Conservation (phyloP, 2,329 filamentous ascomycete species). For the Grosmannia penicillata region DNA sequence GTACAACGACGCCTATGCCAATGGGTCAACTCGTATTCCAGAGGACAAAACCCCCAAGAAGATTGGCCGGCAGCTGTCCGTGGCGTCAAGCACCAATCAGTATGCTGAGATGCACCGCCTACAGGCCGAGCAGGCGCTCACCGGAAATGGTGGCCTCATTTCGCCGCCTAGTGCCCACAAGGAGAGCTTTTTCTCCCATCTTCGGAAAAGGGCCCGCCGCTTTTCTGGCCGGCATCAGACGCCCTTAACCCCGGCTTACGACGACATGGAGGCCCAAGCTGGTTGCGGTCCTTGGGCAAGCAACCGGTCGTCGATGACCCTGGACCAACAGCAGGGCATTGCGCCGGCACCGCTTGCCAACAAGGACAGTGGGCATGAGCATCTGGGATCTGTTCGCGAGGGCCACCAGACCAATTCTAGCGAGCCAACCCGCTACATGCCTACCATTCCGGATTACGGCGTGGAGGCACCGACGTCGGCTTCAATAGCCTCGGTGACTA, state of each 20-base stretch:
- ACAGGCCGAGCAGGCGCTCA: conserved; percentile 81
- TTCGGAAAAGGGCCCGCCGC: conserved; percentile 81
- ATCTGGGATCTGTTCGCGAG: conserved; percentile 33
- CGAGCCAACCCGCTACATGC: conserved; percentile 13
- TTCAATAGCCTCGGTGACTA: not conserved
- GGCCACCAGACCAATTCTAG: conserved; percentile 24
- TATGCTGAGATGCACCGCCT: conserved; percentile 81
- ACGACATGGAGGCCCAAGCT: conserved; percentile 85
- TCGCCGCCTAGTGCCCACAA: conserved; percentile 71
- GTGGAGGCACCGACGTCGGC: conserved; percentile 12
- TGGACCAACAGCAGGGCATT: conserved; percentile 40
- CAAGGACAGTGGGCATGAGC: conserved; percentile 45
- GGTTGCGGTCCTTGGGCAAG: conserved; percentile 81
- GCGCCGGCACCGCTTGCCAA: conserved; percentile 30
- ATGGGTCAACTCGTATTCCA: conserved; percentile 21
- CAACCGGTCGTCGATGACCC: conserved; percentile 70
- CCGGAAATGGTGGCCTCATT: conserved; percentile 59
- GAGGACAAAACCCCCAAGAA: conserved; percentile 69
- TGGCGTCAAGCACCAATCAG: conserved; percentile 84
- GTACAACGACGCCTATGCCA: conserved; percentile 33
- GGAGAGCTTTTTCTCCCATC: conserved; percentile 95
- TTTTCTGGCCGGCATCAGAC: conserved; percentile 84
- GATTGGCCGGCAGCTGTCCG: conserved; percentile 84
- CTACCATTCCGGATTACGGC: conserved; percentile 34
- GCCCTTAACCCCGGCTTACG: conserved; percentile 61